Conservation (phyloP, 352 stramenopile genomes). For the Globisporangium radiosum region DNA sequence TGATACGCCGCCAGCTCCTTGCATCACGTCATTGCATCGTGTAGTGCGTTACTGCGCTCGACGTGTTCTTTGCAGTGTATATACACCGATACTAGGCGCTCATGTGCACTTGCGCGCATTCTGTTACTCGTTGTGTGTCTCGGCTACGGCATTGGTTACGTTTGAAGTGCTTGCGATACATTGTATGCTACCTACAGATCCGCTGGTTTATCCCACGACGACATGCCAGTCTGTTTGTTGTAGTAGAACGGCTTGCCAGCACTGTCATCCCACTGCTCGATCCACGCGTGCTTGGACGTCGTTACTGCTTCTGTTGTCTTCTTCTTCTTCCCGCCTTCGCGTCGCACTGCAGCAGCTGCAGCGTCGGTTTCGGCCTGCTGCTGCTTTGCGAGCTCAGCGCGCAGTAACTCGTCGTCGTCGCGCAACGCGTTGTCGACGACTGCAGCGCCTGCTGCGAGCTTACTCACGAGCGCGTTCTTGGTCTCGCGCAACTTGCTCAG, state of each 20-base stretch:
- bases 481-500: slow-evolving; percentile 57
- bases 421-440: slow-evolving; percentile 63
- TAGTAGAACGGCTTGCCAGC: slow-evolving; percentile 83
- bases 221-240: slow-evolving; percentile 79
- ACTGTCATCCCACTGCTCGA: slow-evolving; percentile 76
- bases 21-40: too few relatives aligned
- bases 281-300: slow-evolving; percentile 33
- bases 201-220: slow-evolving; percentile 69
- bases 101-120: too few relatives aligned
- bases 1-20: too few relatives aligned
- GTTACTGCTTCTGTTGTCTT: slow-evolving; percentile 6
- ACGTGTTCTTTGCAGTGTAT: too few relatives aligned
- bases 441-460: slow-evolving; percentile 54
- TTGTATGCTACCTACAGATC: slow-evolving; percentile 25
- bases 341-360: slow-evolving; percentile 3
- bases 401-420: slow-evolving; percentile 53
- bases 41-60: too few relatives aligned
- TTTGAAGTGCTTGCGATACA: too few relatives aligned
- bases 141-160: too few relatives aligned
- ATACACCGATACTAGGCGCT: too few relatives aligned
- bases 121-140: too few relatives aligned
- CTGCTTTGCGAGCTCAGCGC: slow-evolving; percentile 53
- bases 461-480: slow-evolving; percentile 61
- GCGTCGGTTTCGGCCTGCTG: slow-evolving; percentile 26
- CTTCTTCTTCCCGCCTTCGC: slow-evolving; percentile 24